Conservation (phyloP, 345 rosid species). For the Cardiospermum halicacabum region DNA sequence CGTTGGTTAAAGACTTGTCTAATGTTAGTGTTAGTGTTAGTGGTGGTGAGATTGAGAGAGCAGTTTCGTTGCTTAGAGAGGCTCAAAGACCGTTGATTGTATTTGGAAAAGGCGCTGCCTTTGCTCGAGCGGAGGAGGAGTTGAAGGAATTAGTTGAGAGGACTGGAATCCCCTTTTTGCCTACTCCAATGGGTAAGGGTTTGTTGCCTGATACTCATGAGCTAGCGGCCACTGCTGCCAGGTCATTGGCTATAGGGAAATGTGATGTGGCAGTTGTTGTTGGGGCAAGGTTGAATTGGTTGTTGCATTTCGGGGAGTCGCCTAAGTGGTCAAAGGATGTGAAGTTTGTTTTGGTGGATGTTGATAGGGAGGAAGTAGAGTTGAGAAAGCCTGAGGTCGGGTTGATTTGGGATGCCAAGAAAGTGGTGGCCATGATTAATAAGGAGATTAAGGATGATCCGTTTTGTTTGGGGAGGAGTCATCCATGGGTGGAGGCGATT, state of each 20-base stretch:
- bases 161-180: conserved; percentile 85
- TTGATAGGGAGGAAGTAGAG: conserved; percentile 72
- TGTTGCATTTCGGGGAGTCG: conserved; percentile 90
- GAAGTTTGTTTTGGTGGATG: conserved; percentile 74
- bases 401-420: conserved; percentile 76
- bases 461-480: conserved; percentile 70
- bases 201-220: conserved; percentile 82
- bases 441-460: conserved; percentile 86
- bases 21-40: conserved; percentile 5
- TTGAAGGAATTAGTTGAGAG: conserved; percentile 63
- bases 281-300: conserved; percentile 95
- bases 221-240: conserved; percentile 84
- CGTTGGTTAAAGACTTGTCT: conserved; percentile 6
- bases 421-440: conserved; percentile 61
- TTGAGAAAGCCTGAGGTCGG: conserved; percentile 74
- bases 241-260: conserved; percentile 92
- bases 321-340: conserved; percentile 92
- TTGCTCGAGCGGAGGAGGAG: conserved; percentile 71
- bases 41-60: conserved; percentile 54
- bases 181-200: conserved; percentile 99
- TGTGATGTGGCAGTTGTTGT: conserved; percentile 90
- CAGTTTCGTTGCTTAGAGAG: conserved; percentile 51
- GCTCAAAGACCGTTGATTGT: conserved; percentile 92
- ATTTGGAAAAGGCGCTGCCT: conserved; percentile 94
- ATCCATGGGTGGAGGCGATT: conserved; percentile 83